Percentiles rank a stretch among this genome's conserved stretches.
phyloP scores from a whole-genome alignment of 352 stramenopile genomes.

The Phytophthora citricola region DNA sequence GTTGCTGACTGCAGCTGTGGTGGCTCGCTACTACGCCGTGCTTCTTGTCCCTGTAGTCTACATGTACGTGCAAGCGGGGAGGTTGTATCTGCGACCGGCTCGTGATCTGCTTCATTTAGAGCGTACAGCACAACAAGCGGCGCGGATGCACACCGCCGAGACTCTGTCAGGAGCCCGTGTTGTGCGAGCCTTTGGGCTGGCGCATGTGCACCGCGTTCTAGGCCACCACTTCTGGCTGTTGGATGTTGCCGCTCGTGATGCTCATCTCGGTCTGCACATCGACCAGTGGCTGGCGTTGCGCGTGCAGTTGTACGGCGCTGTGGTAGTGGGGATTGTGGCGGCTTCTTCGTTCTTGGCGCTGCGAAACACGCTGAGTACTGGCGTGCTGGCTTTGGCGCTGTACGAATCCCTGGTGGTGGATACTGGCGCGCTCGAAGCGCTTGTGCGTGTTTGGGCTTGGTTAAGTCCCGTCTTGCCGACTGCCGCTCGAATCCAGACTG shows the following conservation, averaged over 20 bases:
- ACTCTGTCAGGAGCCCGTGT: constrained; percentile 57
- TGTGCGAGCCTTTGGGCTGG: constrained; percentile 71
- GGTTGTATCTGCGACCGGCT: constrained; percentile 66
- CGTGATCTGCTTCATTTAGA: constrained; percentile 72
- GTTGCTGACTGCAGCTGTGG: constrained; percentile 80
- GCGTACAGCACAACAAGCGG: constrained; percentile 58
- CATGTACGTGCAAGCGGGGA: constrained; percentile 70
- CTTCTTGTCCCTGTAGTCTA: constrained; percentile 87
- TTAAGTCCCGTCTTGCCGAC: constrained; percentile 38
- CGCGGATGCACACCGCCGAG: constrained; percentile 62
- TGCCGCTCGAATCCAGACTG: constrained; percentile 32
- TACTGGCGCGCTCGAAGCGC: constrained; percentile 82
- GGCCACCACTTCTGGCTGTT: constrained; percentile 68
- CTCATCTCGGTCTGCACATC: constrained; percentile 61
- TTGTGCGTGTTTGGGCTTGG: constrained; percentile 87
- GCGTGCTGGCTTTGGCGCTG: constrained; percentile 90
- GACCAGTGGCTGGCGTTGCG: constrained; percentile 74
- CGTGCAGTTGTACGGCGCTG: constrained; percentile 62
- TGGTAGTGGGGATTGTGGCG: constrained; percentile 61
- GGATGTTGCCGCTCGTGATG: constrained; percentile 63
- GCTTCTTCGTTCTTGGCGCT: constrained; percentile 46
- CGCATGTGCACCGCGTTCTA: constrained; percentile 67
- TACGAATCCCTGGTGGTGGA: constrained; percentile 92
- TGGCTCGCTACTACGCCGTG: constrained; percentile 86
- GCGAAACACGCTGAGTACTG: constrained; percentile 54